Evolutionary conservation across 164 flowering plant genomes (phyloP).

Genomic region (Cinnamomum chago): DNA sequence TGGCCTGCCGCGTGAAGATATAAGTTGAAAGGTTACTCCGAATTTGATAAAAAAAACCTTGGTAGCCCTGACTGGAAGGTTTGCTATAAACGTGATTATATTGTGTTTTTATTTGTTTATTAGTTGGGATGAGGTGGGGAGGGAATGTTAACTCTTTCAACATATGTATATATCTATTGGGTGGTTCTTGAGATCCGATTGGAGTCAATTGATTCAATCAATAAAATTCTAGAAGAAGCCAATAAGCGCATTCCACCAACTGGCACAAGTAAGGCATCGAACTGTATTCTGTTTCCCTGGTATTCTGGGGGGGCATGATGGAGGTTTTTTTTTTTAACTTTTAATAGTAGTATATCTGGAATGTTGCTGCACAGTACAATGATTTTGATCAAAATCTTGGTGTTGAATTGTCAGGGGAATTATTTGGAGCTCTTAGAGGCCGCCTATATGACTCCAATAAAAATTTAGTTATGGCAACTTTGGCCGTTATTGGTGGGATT

Average conservation of each 20-base stretch:
- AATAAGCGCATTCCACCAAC: conserved; percentile 87
- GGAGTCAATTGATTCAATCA: conserved; percentile 92
- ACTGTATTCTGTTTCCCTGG: neutral
- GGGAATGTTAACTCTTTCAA: neutral
- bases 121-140: neutral
- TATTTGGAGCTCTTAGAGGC: conserved; percentile 89
- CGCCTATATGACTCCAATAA: too few relatives aligned
- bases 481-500: too few relatives aligned
- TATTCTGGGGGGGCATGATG: neutral
- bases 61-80: conserved; percentile 99
- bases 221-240: conserved; percentile 89
- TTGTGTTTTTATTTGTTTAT: neutral
- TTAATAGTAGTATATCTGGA: neutral
- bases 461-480: too few relatives aligned
- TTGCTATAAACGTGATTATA: neutral
- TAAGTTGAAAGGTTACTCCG: conserved; percentile 91
- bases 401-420: conserved; percentile 48
- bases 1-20: conserved; percentile 96
- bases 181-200: conserved; percentile 55
- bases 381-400: neutral
- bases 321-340: neutral
- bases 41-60: conserved; percentile 66
- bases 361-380: neutral
- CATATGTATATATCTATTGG: too few relatives aligned
- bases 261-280: conserved; percentile 65